phyloP scores from a whole-genome alignment of 2,329 filamentous ascomycete species.

The Fusarium sp. region DNA sequence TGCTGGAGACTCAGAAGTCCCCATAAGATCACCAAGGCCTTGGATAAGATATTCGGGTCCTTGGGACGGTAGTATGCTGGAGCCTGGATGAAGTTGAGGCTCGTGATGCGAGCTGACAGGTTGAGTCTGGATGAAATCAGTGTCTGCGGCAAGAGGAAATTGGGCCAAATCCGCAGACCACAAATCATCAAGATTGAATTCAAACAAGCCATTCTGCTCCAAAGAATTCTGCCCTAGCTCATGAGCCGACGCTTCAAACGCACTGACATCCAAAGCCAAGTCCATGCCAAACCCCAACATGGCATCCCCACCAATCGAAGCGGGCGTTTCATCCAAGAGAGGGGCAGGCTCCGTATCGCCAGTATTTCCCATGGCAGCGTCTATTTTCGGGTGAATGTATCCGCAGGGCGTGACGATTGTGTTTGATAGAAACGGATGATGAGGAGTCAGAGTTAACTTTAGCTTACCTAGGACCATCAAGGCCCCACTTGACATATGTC shows the following conservation, averaged over 20 bases:
- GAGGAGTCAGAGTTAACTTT: constrained; percentile 5
- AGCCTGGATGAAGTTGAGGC: not conserved
- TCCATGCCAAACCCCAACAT: not conserved
- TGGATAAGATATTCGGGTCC: not conserved
- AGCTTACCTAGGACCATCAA: not conserved
- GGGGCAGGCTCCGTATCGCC: not conserved
- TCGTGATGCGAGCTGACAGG: not conserved
- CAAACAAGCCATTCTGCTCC: not conserved
- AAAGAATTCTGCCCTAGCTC: not conserved
- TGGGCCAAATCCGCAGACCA: not conserved
- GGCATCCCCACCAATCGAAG: not conserved
- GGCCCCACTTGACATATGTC: not conserved
- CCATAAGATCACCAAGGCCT: not conserved
- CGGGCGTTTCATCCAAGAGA: not conserved
- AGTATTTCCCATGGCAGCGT: not conserved
- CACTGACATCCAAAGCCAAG: not conserved
- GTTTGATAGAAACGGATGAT: not conserved
- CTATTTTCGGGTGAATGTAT: constrained; percentile 2
- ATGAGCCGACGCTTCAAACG: not conserved
- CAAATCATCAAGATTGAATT: not conserved
- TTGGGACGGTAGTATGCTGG: not conserved
- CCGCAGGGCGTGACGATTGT: not conserved
- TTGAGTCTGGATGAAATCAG: not conserved
- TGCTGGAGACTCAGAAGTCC: not conserved
- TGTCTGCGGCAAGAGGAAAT: not conserved